Base-by-base conservation (phyloP, 2,329 filamentous ascomycete species). In the Aspergillus nomiae region DNA sequence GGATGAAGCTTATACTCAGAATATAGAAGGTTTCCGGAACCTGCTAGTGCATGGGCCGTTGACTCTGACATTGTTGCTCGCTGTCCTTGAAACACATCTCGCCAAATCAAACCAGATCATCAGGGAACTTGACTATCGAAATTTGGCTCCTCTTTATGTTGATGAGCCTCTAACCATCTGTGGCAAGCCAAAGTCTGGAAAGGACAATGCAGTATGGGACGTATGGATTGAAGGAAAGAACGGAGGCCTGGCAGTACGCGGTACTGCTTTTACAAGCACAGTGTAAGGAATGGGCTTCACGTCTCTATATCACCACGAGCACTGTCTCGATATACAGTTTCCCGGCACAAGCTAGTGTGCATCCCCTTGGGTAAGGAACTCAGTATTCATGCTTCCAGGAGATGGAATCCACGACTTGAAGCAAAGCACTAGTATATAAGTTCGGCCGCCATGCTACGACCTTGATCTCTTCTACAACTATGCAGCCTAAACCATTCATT, bases 31-130 rank as follows among this genome's bases (percentile, higher is more conserved):
- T 12, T 89, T 96, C 74, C 84, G 84, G 6, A 86, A 89, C 64
- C 82, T 92, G 30, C 84, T 98, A 19, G 91, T 98, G 60, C 95
- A 98, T 72, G 95, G 95, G 0, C 94, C 95, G 0, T 81, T 99
- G 59, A 88, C 87, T 1, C 84, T 96, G 46, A 89, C 90, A 0
- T 81, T 98, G 7, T 88, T 97, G 83, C 82, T 96, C 41, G 86
- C 87, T 19, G 83, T 90, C 5, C 76, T 96, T 28, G 80, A 83
- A 56, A 78, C 82, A n/a, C 85, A 90, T 67, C 70, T 88, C 19
- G 64, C 69, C 3, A 68, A 71, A 38, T 63, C 73, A 11, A 72
- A 74, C 4, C 66, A 73, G 16, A 69, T 61, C 48, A 78, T 94
- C 26, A 74, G 78, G 54, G 81, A 76, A 12, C 85, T 97, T 58